Percentiles rank a stretch among this genome's conserved stretches.
phyloP scores from a whole-genome alignment of 2,329 filamentous ascomycete species.

The Cadophora sp. region DNA sequence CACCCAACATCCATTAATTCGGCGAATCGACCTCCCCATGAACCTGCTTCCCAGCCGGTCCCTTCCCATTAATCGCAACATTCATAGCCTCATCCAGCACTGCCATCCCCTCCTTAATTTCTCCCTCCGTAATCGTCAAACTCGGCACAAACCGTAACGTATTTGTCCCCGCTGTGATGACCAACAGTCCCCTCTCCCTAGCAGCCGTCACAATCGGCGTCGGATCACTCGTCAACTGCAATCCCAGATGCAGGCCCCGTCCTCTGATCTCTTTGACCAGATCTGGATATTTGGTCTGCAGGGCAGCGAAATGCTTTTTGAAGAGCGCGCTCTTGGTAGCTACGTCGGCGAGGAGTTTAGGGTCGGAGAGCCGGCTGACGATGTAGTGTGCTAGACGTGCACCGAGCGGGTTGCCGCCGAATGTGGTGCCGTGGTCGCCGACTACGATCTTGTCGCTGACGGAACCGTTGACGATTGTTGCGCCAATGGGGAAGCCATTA shows the following conservation, averaged over 20 bases:
- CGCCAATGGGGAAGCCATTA: slow-evolving; percentile 95
- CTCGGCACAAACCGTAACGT: slow-evolving; percentile 92
- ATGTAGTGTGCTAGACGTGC: slow-evolving; percentile 83
- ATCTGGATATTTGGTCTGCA: slow-evolving; percentile 69
- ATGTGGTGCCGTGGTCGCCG: slow-evolving; percentile 78
- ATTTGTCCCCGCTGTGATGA: slow-evolving; percentile 94
- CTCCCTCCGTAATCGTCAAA: slow-evolving; percentile 77
- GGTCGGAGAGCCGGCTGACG: slow-evolving; percentile 75
- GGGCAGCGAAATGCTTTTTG: slow-evolving; percentile 59
- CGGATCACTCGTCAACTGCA: slow-evolving; percentile 80
- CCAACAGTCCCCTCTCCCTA: slow-evolving; percentile 82
- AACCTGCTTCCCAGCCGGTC: slow-evolving; percentile 32
- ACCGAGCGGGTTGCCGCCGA: slow-evolving; percentile 75
- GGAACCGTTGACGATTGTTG: slow-evolving; percentile 65
- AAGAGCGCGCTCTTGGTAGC: slow-evolving; percentile 69
- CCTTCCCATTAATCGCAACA: slow-evolving; percentile 28
- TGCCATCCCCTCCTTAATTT: slow-evolving; percentile 79
- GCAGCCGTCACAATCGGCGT: slow-evolving; percentile 81
- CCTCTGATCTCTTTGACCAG: slow-evolving; percentile 82
- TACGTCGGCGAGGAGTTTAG: slow-evolving; percentile 73
- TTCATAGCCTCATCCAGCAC: slow-evolving; percentile 74
- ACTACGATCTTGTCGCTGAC: slow-evolving; percentile 71
- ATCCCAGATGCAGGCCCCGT: slow-evolving; percentile 81
- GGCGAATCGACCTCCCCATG: slow-evolving; percentile 40
- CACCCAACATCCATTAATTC: slow-evolving; percentile 29